A percentile compares a stretch with the other conserved stretches of the same genome.
Evolutionary conservation across 768 basidiomycete genomes (phyloP).

Genomic region (Hypsizygus marmoreus): DNA sequence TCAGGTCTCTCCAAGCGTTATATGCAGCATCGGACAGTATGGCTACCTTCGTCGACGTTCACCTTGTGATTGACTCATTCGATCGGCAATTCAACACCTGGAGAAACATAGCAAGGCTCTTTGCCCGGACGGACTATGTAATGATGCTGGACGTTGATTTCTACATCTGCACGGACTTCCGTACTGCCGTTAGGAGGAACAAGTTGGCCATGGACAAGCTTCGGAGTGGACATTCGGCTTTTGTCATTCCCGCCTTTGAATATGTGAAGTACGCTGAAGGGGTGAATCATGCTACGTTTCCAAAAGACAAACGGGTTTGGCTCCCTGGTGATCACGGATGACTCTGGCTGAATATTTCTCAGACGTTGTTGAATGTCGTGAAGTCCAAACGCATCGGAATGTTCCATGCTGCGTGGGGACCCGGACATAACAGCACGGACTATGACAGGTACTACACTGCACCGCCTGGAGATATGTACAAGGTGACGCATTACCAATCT

Average conservation of each 20-base stretch:
- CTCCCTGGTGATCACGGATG: background rate
- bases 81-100: conserved; percentile 89
- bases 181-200: conserved; percentile 51
- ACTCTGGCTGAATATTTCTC: conserved; percentile 2
- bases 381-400: conserved; percentile 58
- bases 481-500: conserved; percentile 74
- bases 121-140: conserved; percentile 80
- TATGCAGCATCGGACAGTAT: conserved; percentile 69
- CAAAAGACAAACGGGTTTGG: conserved; percentile 66
- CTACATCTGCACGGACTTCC: conserved; percentile 80
- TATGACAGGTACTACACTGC: conserved; percentile 69
- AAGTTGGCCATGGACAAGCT: conserved; percentile 47
- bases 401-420: conserved; percentile 78
- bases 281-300: conserved; percentile 58
- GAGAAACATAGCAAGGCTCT: conserved; percentile 84
- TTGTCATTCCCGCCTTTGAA: conserved; percentile 88
- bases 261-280: conserved; percentile 69
- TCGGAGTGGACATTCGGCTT: conserved; percentile 60
- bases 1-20: conserved; percentile 65
- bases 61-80: conserved; percentile 80
- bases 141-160: conserved; percentile 95
- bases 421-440: conserved; percentile 82
- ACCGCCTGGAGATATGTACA: conserved; percentile 68
- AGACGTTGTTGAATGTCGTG: conserved; percentile 64
- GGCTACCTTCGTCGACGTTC: conserved; percentile 75